Percentiles rank a stretch among this genome's conserved stretches.
phyloP scores from a whole-genome alignment of 2,329 filamentous ascomycete species.

The Leptographium wingfieldii region DNA sequence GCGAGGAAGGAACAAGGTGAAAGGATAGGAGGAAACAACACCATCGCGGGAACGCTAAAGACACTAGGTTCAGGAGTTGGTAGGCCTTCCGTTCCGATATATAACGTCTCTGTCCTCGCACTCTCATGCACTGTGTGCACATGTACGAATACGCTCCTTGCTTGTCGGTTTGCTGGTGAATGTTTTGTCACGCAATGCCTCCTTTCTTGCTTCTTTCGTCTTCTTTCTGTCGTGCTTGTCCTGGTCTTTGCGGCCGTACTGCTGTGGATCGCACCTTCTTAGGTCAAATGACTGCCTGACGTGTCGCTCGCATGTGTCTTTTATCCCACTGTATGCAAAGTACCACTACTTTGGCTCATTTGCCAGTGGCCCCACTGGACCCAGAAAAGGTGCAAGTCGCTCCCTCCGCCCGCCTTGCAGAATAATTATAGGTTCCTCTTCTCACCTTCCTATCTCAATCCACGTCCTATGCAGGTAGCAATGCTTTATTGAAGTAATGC shows the following conservation, averaged over 20 bases:
- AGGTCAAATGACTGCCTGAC: background rate
- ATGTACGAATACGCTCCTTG: no score
- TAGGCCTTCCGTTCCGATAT: background rate
- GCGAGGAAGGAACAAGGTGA: background rate
- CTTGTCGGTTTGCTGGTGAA: no score
- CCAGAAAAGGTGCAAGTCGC: no score
- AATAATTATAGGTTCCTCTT: no score
- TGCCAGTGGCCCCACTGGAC: background rate
- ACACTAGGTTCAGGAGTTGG: background rate
- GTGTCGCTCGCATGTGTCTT: background rate
- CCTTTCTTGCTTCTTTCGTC: background rate
- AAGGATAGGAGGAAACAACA: background rate
- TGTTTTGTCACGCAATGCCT: no score
- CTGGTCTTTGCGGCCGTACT: background rate
- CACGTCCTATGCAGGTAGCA: background rate
- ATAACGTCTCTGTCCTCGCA: background rate
- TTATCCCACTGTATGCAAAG: background rate
- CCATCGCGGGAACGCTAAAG: constrained; percentile 1
- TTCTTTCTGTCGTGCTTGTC: background rate
- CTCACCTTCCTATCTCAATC: background rate
- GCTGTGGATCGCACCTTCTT: constrained; percentile 1
- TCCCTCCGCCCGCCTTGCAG: no score
- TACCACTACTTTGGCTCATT: background rate
- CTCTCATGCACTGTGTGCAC: no score
- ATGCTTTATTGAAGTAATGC: background rate